A percentile compares a stretch with the other conserved stretches of the same genome.
Evolutionary conservation across 2,329 filamentous ascomycete species (phyloP).

Genomic region (Penicillium sp.): DNA sequence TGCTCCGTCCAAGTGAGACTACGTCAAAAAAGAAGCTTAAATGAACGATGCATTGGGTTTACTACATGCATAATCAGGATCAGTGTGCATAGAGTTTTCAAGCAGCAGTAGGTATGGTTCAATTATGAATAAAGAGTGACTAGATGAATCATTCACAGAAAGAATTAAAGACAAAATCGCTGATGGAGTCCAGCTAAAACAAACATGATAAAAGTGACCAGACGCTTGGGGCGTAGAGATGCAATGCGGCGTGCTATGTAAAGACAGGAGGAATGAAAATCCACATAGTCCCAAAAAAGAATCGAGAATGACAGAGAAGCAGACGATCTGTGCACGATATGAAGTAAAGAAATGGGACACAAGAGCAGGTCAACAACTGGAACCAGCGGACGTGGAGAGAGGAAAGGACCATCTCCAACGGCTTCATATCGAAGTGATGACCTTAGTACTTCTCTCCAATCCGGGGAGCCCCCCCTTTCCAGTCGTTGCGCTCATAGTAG

Average conservation of each 20-base stretch:
- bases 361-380: conserved; percentile 21
- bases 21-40: conserved; percentile 9
- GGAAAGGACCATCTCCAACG: conserved; percentile 1
- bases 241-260: conserved; percentile 32
- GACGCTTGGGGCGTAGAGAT: conserved; percentile 31
- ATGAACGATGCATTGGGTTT: neutral
- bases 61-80: neutral
- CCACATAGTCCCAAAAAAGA: conserved; percentile 1
- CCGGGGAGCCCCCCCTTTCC: conserved; percentile 68
- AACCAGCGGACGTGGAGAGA: conserved; percentile 22
- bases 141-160: conserved; percentile 20
- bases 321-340: conserved; percentile 4
- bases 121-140: conserved; percentile 19
- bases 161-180: conserved; percentile 16
- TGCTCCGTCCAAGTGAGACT: neutral
- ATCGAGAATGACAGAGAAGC: conserved; percentile 4
- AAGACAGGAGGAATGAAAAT: conserved; percentile 23
- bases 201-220: conserved; percentile 17
- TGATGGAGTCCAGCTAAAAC: conserved; percentile 14
- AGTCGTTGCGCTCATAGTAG: conserved; percentile 92
- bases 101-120: neutral
- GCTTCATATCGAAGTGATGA: conserved; percentile 2
- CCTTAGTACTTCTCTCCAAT: conserved; percentile 59
- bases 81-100: neutral
- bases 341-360: conserved; percentile 15